Percentiles rank a stretch among this genome's conserved stretches.
Conservation (phyloP, 345 rosid genomes). For the Eucalyptus cloeziana region DNA sequence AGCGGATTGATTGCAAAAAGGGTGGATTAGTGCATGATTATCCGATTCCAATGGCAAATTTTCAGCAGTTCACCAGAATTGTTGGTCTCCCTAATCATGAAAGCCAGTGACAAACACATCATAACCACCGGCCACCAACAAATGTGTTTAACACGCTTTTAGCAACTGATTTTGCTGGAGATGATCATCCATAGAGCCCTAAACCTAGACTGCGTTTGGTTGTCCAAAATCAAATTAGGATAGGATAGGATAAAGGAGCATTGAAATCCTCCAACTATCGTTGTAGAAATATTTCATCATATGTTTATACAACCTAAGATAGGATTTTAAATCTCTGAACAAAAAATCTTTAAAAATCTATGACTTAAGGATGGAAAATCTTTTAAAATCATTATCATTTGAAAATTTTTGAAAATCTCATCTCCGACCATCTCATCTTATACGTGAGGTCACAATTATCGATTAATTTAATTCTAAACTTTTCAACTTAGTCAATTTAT, state of each 20-base stretch:
- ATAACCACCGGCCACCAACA: not conserved
- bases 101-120: not conserved
- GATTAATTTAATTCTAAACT: accelerated
- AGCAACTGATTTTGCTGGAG: not conserved
- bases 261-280: too few species aligned
- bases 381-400: too few species aligned
- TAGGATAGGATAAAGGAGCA: not conserved
- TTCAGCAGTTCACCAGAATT: not conserved
- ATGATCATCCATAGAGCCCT: not conserved
- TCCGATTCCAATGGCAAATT: not conserved
- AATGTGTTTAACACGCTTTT: not conserved
- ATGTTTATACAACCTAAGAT: too few species aligned
- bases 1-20: not conserved
- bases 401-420: not conserved
- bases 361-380: too few species aligned
- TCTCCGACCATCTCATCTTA: accelerated
- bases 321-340: not conserved
- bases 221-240: accelerated
- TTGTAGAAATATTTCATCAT: too few species aligned
- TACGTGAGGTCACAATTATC: accelerated
- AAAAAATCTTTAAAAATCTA: too few species aligned
- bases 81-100: not conserved
- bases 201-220: not conserved
- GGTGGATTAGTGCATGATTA: not conserved
- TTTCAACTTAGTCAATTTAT: not conserved